Base-by-base conservation (phyloP, 306 rosid genomes). In the Rubus parviflorus region DNA sequence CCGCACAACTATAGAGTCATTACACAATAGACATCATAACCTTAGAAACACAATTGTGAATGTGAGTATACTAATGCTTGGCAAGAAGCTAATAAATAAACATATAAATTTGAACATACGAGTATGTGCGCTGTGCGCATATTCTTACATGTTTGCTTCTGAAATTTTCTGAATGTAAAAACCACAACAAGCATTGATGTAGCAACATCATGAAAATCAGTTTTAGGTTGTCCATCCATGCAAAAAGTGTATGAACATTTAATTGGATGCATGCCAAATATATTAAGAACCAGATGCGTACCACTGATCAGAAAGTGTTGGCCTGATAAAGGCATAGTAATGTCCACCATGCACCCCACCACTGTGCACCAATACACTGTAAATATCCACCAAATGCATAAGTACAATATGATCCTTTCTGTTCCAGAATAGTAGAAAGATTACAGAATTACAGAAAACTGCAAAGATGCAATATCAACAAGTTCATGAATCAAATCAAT, bases 321-420 rank as follows among this genome's bases (percentile, higher is more conserved):
- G 99, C 84, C 99, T 86, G 89, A 96, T 92, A 83, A 92, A 96
- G 60, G 99, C 99, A 45, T 96, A 96, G 85, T 92, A 96, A 78
- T 96, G 99, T 69, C 99, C 99, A 62, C 99, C 99, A 73, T 96
- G 98, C 85, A 92, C 99, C 71, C 99, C 99, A 47, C 99, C 99
- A 64, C 99, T 96, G 89, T 96, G 99, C 73, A 96, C 99, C 93
- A 96, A 85, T 57, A 96, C 99, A 79, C 99, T 96, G 94, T 43
- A 64, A 73, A 68, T 76, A 81, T 74, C 79, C 51, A 14, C 58
- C 69, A 85, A 70, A 70, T 20, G 22, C 19, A 6, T n/a, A 37
- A 77, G 38, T 53, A 68, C 22, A 19, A 43, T 22, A 60, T 13
- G 9, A 13, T 60, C 66, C 17, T 30, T 11, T 30, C 41, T 60